Evolutionary conservation across 352 stramenopile genomes (phyloP).

Genomic region (Phytophthora fragariaefolia): DNA sequence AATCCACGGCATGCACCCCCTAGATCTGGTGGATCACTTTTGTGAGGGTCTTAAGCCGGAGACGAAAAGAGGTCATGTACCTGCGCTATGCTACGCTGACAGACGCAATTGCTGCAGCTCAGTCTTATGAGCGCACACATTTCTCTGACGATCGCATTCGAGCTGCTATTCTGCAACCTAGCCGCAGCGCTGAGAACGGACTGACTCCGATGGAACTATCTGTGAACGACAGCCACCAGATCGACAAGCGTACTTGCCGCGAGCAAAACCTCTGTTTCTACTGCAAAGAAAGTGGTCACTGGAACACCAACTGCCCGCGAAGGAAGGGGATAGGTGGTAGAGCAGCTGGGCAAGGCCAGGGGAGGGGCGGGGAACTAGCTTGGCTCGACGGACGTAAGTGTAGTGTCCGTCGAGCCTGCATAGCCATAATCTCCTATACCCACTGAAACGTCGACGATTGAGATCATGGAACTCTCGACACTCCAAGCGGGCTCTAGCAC

Average conservation of each 20-base stretch:
- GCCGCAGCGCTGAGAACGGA: not conserved
- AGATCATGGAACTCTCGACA: too few relatives aligned
- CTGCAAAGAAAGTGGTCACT: not conserved
- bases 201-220: not conserved
- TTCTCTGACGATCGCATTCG: not conserved
- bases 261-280: not conserved
- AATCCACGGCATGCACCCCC: not conserved
- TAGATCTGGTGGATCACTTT: not conserved
- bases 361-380: too few relatives aligned
- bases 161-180: not conserved
- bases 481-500: too few relatives aligned
- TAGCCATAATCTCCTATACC: too few relatives aligned
- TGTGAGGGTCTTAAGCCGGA: not conserved
- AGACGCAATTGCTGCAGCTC: not conserved
- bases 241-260: not conserved
- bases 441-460: too few relatives aligned
- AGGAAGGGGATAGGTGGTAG: too few relatives aligned
- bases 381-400: too few relatives aligned
- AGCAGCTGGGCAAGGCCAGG: too few relatives aligned
- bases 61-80: not conserved
- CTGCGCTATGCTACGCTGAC: not conserved
- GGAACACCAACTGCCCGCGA: not conserved
- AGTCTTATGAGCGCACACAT: not conserved
- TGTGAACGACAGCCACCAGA: not conserved
- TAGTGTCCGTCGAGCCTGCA: too few relatives aligned